Evolutionary conservation across 257 asterid genomes (phyloP).

Genomic region (Linaria vulgaris): DNA sequence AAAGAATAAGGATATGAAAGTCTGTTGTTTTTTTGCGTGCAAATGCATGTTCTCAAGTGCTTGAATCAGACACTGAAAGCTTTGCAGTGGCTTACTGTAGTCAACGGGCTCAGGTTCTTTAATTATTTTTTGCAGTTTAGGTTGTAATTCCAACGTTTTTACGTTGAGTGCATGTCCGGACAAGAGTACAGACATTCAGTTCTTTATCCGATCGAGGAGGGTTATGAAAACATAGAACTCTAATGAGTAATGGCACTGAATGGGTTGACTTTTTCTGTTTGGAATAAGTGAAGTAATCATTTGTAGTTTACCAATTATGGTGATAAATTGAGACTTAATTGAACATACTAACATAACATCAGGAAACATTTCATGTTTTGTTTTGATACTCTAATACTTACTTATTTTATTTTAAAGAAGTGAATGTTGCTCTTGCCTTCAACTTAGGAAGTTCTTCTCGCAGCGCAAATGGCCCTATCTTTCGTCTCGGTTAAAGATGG

Average conservation of each 20-base stretch:
- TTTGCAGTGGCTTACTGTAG: slow-evolving; percentile 6
- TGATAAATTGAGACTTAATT: too few relatives aligned
- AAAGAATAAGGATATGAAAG: background rate
- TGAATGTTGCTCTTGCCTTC: too few relatives aligned
- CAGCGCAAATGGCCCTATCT: too few relatives aligned
- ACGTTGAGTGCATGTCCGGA: background rate
- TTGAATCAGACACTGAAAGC: background rate
- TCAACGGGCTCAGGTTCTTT: background rate
- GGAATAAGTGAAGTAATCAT: too few relatives aligned
- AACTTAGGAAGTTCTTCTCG: too few relatives aligned
- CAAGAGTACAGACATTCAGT: slow-evolving; percentile 4
- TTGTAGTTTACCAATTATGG: too few relatives aligned
- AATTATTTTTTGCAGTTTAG: background rate
- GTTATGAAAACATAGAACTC: background rate
- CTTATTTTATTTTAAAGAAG: too few relatives aligned
- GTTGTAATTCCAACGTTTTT: slow-evolving; percentile 10
- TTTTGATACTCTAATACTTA: too few relatives aligned
- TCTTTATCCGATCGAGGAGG: background rate
- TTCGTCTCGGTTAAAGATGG: too few relatives aligned
- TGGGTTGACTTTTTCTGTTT: background rate
- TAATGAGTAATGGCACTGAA: background rate
- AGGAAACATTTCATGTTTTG: too few relatives aligned
- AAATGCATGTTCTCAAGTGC: background rate
- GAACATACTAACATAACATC: too few relatives aligned
- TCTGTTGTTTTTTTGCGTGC: background rate